Percentiles rank a stretch among this genome's conserved stretches.
Evolutionary conservation across 768 basidiomycete genomes (phyloP).

Genomic region (Xerocomellus amylosporus): DNA sequence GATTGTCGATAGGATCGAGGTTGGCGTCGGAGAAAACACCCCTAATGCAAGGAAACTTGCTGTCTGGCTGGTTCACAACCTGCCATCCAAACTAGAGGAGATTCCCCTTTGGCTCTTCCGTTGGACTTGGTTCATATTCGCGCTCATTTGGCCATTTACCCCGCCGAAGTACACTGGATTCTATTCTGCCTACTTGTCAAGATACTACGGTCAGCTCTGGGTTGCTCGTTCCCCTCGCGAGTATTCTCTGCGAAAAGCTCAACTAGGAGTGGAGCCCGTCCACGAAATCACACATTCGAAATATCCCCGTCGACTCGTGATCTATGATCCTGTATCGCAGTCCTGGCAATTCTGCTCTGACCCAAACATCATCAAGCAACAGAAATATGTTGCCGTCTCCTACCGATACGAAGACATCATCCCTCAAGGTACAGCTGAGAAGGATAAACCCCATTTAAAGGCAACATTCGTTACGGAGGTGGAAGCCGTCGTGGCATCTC

Average conservation of each 20-base stretch:
- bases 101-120: conserved; percentile 10
- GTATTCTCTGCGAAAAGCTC: conserved; percentile 13
- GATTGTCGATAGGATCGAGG: neutral
- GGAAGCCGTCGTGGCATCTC: conserved; percentile 2
- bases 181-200: conserved; percentile 20
- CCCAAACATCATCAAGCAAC: neutral
- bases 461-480: conserved; percentile 5
- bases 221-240: conserved; percentile 20
- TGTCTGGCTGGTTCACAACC: conserved; percentile 13
- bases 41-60: conserved; percentile 13
- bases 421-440: neutral
- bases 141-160: conserved; percentile 16
- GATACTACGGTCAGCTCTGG: conserved; percentile 26
- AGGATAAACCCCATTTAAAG: neutral
- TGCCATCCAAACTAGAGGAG: neutral
- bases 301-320: conserved; percentile 17
- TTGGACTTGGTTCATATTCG: conserved; percentile 19
- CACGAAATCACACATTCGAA: conserved; percentile 9
- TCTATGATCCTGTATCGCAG: conserved; percentile 1
- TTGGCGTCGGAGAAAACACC: neutral
- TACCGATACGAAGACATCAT: conserved; percentile 15
- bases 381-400: conserved; percentile 21
- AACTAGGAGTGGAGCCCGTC: conserved; percentile 1
- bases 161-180: neutral
- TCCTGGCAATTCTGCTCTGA: conserved; percentile 6